These are phyloP conservation scores for Ogataea naganishii DNA, from an alignment of 805 yeast species.

Conservation along the genomic window DNA sequence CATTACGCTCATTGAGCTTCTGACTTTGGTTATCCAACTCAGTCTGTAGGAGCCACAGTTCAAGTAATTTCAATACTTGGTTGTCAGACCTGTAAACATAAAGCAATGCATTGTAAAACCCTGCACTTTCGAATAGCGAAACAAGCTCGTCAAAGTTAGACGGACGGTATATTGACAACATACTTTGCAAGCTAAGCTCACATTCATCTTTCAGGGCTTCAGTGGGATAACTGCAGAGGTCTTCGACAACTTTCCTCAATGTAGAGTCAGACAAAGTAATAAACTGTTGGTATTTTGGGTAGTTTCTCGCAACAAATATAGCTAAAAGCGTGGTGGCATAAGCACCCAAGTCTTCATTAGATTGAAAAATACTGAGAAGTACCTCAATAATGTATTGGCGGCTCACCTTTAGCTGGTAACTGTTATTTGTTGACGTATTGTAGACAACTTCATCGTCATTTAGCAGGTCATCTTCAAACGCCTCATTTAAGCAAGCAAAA, in stretches of 20 bases:
- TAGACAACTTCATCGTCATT: conserved; percentile 46
- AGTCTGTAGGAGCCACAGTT: conserved; percentile 36
- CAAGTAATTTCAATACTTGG: conserved; percentile 42
- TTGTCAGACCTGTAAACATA: conserved; percentile 47
- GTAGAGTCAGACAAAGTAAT: conserved; percentile 58
- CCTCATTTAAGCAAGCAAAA: conserved; percentile 66
- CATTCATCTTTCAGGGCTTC: conserved; percentile 41
- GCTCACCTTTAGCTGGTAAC: conserved; percentile 30
- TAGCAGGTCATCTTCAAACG: conserved; percentile 70
- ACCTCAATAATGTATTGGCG: conserved; percentile 77
- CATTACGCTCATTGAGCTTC: not conserved
- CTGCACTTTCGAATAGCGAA: conserved; percentile 41
- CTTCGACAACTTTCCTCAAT: conserved; percentile 37
- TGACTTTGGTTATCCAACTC: conserved; percentile 4
- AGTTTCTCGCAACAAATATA: conserved; percentile 70
- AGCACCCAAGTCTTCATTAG: conserved; percentile 23
- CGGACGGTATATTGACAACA: conserved; percentile 62
- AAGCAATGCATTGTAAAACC: conserved; percentile 51
- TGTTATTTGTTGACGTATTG: conserved; percentile 10
- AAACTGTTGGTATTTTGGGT: conserved; percentile 81
- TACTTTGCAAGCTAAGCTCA: conserved; percentile 67
- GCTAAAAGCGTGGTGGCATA: conserved; percentile 33
- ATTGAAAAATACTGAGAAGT: conserved; percentile 48
- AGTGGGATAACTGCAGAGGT: conserved; percentile 36
- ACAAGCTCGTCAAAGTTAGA: conserved; percentile 39